These are phyloP conservation scores for Rasamsonia emersonii DNA, from an alignment of 2,329 filamentous ascomycete species.

Conservation along the genomic window DNA sequence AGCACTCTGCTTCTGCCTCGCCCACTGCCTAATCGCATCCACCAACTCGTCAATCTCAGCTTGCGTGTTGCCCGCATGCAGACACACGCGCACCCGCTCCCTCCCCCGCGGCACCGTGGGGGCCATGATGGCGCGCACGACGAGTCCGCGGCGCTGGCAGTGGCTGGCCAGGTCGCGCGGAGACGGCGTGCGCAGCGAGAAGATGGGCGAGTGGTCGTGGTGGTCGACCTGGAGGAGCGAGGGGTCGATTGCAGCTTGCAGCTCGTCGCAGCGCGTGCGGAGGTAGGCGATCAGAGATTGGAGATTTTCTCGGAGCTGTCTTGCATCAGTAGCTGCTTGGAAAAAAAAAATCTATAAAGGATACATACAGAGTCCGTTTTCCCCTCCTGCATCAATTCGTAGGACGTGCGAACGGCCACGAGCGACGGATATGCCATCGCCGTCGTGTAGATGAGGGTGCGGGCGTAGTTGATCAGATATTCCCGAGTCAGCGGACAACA, in stretches of 20 bases:
- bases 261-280: slow-evolving; percentile 33
- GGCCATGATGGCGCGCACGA: slow-evolving; percentile 58
- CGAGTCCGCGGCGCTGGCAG: slow-evolving; percentile 52
- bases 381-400: slow-evolving; percentile 47
- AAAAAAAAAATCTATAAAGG: neutral
- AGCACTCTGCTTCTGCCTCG: neutral
- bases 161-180: slow-evolving; percentile 51
- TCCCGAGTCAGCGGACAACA: slow-evolving; percentile 51
- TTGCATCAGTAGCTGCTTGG: slow-evolving; percentile 1
- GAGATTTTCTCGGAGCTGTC: slow-evolving; percentile 21
- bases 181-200: slow-evolving; percentile 51
- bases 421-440: slow-evolving; percentile 56
- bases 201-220: slow-evolving; percentile 53
- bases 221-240: slow-evolving; percentile 30
- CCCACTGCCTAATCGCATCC: slow-evolving; percentile 43
- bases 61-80: slow-evolving; percentile 58
- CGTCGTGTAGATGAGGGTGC: slow-evolving; percentile 67
- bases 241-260: slow-evolving; percentile 20
- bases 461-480: slow-evolving; percentile 67
- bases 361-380: slow-evolving; percentile 37
- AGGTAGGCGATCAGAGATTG: slow-evolving; percentile 40
- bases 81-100: slow-evolving; percentile 57
- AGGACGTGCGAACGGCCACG: slow-evolving; percentile 50
- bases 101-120: slow-evolving; percentile 58
- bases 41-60: slow-evolving; percentile 50